Evolutionary conservation across 176 grass and related monocot genomes (phyloP).

Genomic region (Aechmea fasciata): DNA sequence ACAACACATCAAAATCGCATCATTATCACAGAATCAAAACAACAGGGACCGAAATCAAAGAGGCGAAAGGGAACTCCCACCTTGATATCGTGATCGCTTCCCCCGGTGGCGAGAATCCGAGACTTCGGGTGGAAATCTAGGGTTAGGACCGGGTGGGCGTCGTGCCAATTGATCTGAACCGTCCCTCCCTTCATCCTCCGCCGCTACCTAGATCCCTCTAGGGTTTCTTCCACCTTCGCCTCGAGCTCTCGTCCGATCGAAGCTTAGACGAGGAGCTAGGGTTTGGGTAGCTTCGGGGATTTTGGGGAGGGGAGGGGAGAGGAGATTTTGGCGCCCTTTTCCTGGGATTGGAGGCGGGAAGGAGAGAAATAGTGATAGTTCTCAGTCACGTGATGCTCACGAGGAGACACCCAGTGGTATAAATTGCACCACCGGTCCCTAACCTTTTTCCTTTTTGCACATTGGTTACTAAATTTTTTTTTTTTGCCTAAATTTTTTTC

Average conservation of each 20-base stretch:
- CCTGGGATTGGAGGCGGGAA: too few species aligned
- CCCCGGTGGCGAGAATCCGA: conserved; percentile 78
- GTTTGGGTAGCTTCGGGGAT: too few species aligned
- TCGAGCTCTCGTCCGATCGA: background rate
- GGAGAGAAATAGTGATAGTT: too few species aligned
- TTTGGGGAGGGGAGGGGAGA: too few species aligned
- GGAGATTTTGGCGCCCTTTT: too few species aligned
- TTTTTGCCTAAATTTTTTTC: too few species aligned
- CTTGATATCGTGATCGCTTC: conserved; percentile 93
- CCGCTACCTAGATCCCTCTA: background rate
- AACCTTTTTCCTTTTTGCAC: too few species aligned
- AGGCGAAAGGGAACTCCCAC: conserved; percentile 10
- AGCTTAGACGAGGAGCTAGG: too few species aligned
- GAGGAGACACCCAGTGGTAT: too few species aligned
- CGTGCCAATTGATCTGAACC: conserved; percentile 98
- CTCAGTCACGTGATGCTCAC: too few species aligned
- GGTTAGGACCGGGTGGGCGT: conserved; percentile 85
- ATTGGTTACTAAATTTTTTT: too few species aligned
- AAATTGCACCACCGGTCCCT: too few species aligned
- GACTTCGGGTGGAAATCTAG: conserved; percentile 88
- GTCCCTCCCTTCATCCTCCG: conserved; percentile 81
- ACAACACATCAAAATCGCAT: background rate
- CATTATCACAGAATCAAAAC: background rate
- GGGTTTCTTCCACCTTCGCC: background rate
- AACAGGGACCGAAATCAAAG: background rate